A percentile compares a stretch with the other conserved stretches of the same genome.
Conservation (phyloP, 2,329 filamentous ascomycete genomes). For the Salinomyces thailandicus region DNA sequence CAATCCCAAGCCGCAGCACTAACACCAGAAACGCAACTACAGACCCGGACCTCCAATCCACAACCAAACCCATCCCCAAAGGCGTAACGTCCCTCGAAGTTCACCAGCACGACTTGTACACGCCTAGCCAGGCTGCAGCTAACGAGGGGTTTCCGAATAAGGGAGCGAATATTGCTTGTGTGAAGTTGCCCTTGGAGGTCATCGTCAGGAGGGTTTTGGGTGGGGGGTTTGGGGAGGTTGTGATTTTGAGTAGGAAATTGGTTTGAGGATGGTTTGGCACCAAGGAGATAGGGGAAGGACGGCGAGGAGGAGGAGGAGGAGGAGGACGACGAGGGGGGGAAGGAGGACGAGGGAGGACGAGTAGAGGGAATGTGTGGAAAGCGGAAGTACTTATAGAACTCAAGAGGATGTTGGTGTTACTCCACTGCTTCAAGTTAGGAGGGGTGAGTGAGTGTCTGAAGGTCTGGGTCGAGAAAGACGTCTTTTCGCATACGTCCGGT, state of each 20-base stretch:
- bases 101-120: constrained; percentile 13
- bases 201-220: constrained; percentile 6
- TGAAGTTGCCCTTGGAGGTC: constrained; percentile 12
- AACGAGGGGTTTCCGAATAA: constrained; percentile 8
- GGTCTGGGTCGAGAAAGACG: too few relatives aligned
- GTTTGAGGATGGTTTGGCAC: too few relatives aligned
- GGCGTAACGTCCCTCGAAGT: constrained; percentile 10
- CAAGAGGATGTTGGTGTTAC: too few relatives aligned
- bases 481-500: too few relatives aligned
- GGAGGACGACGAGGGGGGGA: too few relatives aligned
- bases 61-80: constrained; percentile 9
- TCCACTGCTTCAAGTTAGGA: too few relatives aligned
- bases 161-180: constrained; percentile 12
- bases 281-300: too few relatives aligned
- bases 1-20: not conserved
- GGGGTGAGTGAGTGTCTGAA: too few relatives aligned
- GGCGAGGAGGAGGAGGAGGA: too few relatives aligned
- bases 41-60: constrained; percentile 13
- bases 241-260: constrained; percentile 13
- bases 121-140: constrained; percentile 4
- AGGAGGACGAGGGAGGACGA: too few relatives aligned
- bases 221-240: constrained; percentile 9
- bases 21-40: constrained; percentile 1
- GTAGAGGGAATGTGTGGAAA: too few relatives aligned
- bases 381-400: too few relatives aligned